These are phyloP conservation scores for Candida arabinofermentans DNA, from an alignment of 805 yeast species.

Conservation along the genomic window DNA sequence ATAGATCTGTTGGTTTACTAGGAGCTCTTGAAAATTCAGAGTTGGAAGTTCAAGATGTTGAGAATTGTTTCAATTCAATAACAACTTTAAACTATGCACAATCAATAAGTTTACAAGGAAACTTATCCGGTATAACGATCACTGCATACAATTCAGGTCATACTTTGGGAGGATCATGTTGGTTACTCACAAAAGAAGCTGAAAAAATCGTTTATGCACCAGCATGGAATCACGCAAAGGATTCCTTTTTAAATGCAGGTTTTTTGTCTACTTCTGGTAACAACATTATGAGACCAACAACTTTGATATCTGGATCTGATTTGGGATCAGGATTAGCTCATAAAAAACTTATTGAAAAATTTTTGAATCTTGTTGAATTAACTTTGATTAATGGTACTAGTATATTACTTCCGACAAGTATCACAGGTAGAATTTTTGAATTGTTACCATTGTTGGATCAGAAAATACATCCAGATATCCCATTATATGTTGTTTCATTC, in stretches of 20 bases:
- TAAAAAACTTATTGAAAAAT: conserved; percentile 57
- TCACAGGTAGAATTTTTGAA: conserved; percentile 80
- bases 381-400: conserved; percentile 75
- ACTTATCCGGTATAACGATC: conserved; percentile 54
- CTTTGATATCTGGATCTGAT: conserved; percentile 70
- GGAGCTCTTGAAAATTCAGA: conserved; percentile 63
- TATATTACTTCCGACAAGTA: conserved; percentile 75
- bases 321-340: conserved; percentile 63
- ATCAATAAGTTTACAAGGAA: conserved; percentile 57
- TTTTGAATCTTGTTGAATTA: conserved; percentile 58
- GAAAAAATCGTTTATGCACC: conserved; percentile 88
- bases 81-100: conserved; percentile 75
- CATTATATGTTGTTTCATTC: conserved; percentile 71
- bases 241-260: conserved; percentile 70
- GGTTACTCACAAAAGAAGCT: conserved; percentile 69
- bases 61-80: conserved; percentile 71
- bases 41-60: conserved; percentile 70
- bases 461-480: conserved; percentile 36
- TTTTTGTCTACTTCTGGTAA: background rate
- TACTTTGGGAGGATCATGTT: conserved; percentile 87
- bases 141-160: conserved; percentile 92
- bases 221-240: conserved; percentile 92
- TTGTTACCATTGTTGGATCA: conserved; percentile 42
- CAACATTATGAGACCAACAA: conserved; percentile 61
- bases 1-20: conserved; percentile 64